Percentiles rank a stretch among this genome's conserved stretches.
These are phyloP conservation scores for Ascomycota sp. DNA, from an alignment of 2,329 filamentous ascomycete genomes.

Conservation along the genomic window DNA sequence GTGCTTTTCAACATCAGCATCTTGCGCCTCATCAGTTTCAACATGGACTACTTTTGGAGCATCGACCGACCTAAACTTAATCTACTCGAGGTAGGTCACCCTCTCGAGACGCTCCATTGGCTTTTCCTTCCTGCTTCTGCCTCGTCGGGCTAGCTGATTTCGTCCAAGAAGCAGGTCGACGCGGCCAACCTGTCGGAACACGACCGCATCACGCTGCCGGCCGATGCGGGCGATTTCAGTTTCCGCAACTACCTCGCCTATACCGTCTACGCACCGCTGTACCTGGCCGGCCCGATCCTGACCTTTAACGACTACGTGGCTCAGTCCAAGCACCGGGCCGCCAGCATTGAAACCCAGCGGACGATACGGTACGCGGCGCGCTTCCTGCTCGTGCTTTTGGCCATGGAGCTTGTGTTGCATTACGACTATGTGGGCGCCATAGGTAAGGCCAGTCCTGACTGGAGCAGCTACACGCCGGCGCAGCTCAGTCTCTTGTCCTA, in stretches of 20 bases:
- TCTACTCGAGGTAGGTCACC: constrained; percentile 54
- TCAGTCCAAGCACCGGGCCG: constrained; percentile 54
- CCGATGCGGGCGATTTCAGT: constrained; percentile 47
- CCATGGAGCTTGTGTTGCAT: constrained; percentile 83
- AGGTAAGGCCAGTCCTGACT: constrained; percentile 57
- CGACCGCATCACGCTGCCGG: constrained; percentile 64
- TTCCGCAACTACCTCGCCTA: constrained; percentile 85
- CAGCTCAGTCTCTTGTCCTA: constrained; percentile 81
- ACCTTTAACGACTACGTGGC: constrained; percentile 97
- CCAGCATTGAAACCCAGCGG: constrained; percentile 48
- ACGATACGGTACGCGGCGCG: constrained; percentile 68
- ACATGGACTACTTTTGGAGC: constrained; percentile 93
- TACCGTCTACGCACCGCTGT: constrained; percentile 76
- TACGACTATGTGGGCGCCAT: constrained; percentile 90
- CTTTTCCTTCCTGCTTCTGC: background rate
- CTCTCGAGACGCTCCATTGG: too few species aligned
- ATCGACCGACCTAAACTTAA: constrained; percentile 41
- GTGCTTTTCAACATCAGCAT: constrained; percentile 96
- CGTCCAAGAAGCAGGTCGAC: constrained; percentile 96
- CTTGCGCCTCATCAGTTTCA: constrained; percentile 84
- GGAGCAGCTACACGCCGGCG: constrained; percentile 66
- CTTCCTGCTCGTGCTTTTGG: constrained; percentile 58
- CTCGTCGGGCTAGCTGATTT: constrained; percentile 3
- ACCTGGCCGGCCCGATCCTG: constrained; percentile 78
- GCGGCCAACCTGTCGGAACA: constrained; percentile 69